Evolutionary conservation across 2,329 filamentous ascomycete species (phyloP).

Genomic region (Talaromyces sp.): DNA sequence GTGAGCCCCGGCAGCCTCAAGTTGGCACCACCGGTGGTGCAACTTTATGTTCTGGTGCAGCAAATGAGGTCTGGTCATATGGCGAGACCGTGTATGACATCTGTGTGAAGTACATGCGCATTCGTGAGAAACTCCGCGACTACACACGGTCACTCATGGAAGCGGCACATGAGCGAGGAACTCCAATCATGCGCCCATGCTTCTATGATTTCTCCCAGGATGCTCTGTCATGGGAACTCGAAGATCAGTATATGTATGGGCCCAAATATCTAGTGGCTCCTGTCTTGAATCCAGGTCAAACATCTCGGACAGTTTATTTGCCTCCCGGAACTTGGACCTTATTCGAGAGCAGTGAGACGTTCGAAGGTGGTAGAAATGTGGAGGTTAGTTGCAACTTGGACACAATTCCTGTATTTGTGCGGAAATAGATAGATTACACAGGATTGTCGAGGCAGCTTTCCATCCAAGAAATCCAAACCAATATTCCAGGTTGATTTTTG

Average conservation of each 20-base stretch:
- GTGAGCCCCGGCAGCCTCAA: conserved; percentile 56
- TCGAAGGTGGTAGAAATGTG: conserved; percentile 39
- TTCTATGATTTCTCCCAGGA: conserved; percentile 64
- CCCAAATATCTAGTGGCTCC: conserved; percentile 57
- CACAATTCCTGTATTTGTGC: conserved; percentile 48
- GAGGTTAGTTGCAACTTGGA: conserved; percentile 45
- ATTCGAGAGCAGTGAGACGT: conserved; percentile 17
- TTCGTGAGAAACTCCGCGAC: conserved; percentile 56
- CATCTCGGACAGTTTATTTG: conserved; percentile 50
- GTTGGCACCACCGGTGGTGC: conserved; percentile 35
- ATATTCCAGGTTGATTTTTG: background rate
- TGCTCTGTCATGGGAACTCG: conserved; percentile 52
- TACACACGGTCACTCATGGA: conserved; percentile 59
- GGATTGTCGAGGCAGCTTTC: background rate
- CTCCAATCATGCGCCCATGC: conserved; percentile 59
- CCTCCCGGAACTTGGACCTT: conserved; percentile 48
- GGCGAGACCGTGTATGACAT: conserved; percentile 59
- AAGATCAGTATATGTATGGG: conserved; percentile 64
- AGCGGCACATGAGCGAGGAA: conserved; percentile 57
- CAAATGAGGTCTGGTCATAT: conserved; percentile 66
- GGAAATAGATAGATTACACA: conserved; percentile 6
- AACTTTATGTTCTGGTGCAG: conserved; percentile 46
- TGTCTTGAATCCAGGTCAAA: conserved; percentile 50
- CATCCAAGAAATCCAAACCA: background rate
- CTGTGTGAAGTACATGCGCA: conserved; percentile 56